Conservation (phyloP, 441 rosid species). For the Pelargonium fulgidum region DNA sequence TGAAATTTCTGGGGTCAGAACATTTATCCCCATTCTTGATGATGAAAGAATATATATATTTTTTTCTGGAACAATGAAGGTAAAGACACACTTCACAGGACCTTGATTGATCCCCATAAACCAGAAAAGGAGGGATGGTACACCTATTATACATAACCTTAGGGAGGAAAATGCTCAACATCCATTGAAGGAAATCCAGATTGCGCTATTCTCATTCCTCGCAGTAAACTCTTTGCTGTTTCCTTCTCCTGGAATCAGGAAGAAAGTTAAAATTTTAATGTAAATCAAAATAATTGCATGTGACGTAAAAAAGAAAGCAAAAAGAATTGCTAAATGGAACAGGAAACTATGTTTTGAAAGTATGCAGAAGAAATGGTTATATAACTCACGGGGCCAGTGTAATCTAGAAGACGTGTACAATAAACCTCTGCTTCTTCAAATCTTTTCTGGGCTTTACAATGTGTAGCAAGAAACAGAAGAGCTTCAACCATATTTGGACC, state of each 20-base stretch:
- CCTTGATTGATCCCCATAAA: neutral
- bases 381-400: conserved; percentile 71
- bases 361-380: neutral
- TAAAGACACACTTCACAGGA: no score
- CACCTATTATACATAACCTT: conserved; percentile 21
- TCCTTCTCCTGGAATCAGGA: conserved; percentile 68
- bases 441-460: conserved; percentile 56
- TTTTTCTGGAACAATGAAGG: neutral
- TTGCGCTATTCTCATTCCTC: conserved; percentile 57
- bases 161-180: conserved; percentile 66
- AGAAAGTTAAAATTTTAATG: conserved; percentile 7
- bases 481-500: conserved; percentile 91
- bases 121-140: conserved; percentile 9
- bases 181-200: conserved; percentile 61
- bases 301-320: neutral
- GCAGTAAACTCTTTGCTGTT: conserved; percentile 69
- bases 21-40: neutral
- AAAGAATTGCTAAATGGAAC: conserved; percentile 1
- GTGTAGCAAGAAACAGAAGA: conserved; percentile 59
- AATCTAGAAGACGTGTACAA: conserved; percentile 83
- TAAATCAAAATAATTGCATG: neutral
- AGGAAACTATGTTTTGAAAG: no score
- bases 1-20: neutral
- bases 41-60: neutral
- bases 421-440: conserved; percentile 88